phyloP scores from a whole-genome alignment of 495 filamentous ascomycete species.

The Penicillium paxilli region DNA sequence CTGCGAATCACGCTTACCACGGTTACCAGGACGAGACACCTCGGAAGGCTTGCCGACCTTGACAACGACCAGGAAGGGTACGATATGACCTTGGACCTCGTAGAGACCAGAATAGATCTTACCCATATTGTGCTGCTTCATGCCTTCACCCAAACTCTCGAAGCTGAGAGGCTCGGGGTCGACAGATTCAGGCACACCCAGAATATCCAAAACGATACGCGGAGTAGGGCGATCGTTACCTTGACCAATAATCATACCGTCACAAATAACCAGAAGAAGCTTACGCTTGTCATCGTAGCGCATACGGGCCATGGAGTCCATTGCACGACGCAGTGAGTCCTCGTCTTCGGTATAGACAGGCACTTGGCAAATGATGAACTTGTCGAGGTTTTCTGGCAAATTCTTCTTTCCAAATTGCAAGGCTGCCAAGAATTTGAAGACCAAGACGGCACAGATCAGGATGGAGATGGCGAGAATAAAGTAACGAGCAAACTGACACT shows the following conservation, averaged over 20 bases:
- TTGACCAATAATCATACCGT: slow-evolving; percentile 93
- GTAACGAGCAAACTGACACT: slow-evolving; percentile 87
- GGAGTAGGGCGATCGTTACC: slow-evolving; percentile 96
- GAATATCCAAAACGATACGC: slow-evolving; percentile 93
- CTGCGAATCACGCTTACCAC: slow-evolving; percentile 99
- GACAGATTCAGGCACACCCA: slow-evolving; percentile 88
- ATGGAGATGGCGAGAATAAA: slow-evolving; percentile 88
- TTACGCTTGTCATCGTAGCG: slow-evolving; percentile 86
- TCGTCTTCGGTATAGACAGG: slow-evolving; percentile 98
- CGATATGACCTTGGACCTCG: slow-evolving; percentile 96
- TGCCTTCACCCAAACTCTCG: slow-evolving; percentile 92
- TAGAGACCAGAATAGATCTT: slow-evolving; percentile 98
- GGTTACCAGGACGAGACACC: slow-evolving; percentile 93
- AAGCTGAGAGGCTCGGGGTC: slow-evolving; percentile 98
- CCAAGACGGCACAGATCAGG: slow-evolving; percentile 76
- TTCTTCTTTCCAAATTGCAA: slow-evolving; percentile 92
- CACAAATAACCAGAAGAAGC: slow-evolving; percentile 28
- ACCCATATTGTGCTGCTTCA: slow-evolving; percentile 98
- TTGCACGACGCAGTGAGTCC: slow-evolving; percentile 91
- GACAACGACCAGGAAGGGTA: slow-evolving; percentile 94
- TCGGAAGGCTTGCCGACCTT: slow-evolving; percentile 98
- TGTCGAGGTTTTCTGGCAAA: slow-evolving; percentile 92
- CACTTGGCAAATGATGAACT: slow-evolving; percentile 97
- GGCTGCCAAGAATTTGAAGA: slow-evolving; percentile 96
- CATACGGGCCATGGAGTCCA: slow-evolving; percentile 96